Evolutionary conservation across 2,329 filamentous ascomycete species (phyloP).

Genomic region (Xylaria sp.): DNA sequence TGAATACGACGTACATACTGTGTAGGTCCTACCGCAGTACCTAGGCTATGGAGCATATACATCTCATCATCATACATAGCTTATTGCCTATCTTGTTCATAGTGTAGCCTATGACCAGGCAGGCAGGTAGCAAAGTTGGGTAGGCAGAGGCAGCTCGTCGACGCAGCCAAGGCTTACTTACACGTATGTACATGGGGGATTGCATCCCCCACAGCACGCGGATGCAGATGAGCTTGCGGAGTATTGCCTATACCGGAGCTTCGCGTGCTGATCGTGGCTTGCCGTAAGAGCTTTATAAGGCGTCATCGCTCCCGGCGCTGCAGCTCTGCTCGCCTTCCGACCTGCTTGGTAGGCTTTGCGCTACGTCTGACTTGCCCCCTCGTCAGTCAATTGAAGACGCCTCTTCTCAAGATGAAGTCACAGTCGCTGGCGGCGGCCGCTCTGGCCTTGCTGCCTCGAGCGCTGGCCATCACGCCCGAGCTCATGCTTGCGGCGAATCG

Average conservation of each 20-base stretch:
- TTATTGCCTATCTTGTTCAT: not conserved
- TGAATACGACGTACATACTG: conserved; percentile 22
- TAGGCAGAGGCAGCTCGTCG: not conserved
- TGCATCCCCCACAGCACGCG: conserved; percentile 18
- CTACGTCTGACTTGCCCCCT: conserved; percentile 26
- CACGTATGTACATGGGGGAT: conserved; percentile 12
- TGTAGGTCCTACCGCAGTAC: not conserved
- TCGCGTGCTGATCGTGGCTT: conserved; percentile 24
- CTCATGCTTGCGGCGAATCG: conserved; percentile 50
- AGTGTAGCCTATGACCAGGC: not conserved
- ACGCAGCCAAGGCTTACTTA: not conserved
- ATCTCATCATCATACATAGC: conserved; percentile 21
- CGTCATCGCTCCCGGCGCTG: conserved; percentile 24
- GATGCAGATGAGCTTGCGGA: conserved; percentile 29
- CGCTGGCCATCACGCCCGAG: conserved; percentile 48
- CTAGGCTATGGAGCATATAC: too few relatives aligned
- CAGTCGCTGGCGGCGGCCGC: conserved; percentile 44
- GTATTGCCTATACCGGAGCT: conserved; percentile 34
- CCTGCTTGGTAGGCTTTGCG: conserved; percentile 32
- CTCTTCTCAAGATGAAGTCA: conserved; percentile 44
- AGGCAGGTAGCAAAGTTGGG: not conserved
- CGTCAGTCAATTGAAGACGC: conserved; percentile 34
- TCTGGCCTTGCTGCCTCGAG: conserved; percentile 46
- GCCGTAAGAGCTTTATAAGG: conserved; percentile 32
- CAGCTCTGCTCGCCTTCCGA: conserved; percentile 11